phyloP scores from a whole-genome alignment of 2,329 filamentous ascomycete genomes.

The Stagonosporopsis cucurbitacearum region DNA sequence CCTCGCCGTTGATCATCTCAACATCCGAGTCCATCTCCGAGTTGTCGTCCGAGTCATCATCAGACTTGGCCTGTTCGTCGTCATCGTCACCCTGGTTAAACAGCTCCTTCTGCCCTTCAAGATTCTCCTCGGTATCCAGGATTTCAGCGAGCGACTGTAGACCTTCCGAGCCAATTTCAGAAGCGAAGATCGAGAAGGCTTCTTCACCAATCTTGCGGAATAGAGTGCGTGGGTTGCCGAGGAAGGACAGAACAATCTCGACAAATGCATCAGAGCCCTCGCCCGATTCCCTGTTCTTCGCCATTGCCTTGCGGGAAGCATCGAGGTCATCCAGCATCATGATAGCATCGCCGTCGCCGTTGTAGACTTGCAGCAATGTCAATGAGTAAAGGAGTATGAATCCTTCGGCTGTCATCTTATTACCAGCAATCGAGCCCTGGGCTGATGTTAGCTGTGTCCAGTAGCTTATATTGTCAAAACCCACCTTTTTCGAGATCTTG shows the following conservation, averaged over 20 bases:
- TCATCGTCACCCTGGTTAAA: conserved; percentile 68
- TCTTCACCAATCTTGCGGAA: conserved; percentile 87
- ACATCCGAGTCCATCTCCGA: conserved; percentile 52
- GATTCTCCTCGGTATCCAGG: conserved; percentile 78
- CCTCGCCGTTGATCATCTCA: conserved; percentile 33
- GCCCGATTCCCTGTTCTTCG: conserved; percentile 47
- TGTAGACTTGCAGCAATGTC: conserved; percentile 86
- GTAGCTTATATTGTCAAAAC: neutral
- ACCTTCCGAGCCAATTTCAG: conserved; percentile 74
- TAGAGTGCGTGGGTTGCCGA: conserved; percentile 82
- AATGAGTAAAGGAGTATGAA: conserved; percentile 83
- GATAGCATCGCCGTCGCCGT: conserved; percentile 84
- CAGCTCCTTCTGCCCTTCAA: conserved; percentile 82
- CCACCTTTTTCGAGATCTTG: conserved; percentile 36
- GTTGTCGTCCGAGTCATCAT: conserved; percentile 56
- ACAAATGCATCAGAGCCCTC: conserved; percentile 61
- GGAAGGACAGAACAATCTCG: conserved; percentile 88
- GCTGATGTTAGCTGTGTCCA: conserved; percentile 14
- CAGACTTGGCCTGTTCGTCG: conserved; percentile 51
- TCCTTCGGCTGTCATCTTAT: conserved; percentile 60
- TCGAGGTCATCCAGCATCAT: conserved; percentile 83
- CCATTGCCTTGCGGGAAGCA: conserved; percentile 71
- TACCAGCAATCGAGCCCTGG: conserved; percentile 35
- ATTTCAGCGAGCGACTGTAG: conserved; percentile 73
- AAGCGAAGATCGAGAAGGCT: conserved; percentile 83